Base-by-base conservation (phyloP, 148 eudicot species). In the Rhododendron ferrugineum region DNA sequence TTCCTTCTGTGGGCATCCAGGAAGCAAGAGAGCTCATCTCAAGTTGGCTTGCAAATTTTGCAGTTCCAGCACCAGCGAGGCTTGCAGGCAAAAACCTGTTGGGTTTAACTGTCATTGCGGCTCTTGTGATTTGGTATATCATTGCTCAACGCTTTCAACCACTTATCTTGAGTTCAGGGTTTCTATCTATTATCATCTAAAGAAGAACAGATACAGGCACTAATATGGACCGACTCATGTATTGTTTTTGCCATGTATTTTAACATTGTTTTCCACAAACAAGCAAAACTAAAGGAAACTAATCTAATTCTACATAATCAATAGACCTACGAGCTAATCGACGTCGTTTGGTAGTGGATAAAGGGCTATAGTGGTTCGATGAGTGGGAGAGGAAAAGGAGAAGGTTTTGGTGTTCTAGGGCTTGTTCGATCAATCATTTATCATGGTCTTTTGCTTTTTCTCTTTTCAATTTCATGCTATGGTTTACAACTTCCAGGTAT, bases 1-100 rank as follows among this genome's bases (percentile, higher is more conserved):
- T 86, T 95, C 98, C 37, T 50, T 93, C 49, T 97, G 99, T 91
- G 99, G 99, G 86, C 99, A 97, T 92, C 99, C 96, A 7, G 99
- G 99, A 37, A 94, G 89, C 87, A 97, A 93, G 92, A 92, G 86
- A 82, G 83, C 89, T 73, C 99, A 97, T 89, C 85, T 86, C 64
- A 92, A 87, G 87, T 88, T 85, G 87, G 88, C 95, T 28, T 97
- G 99, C 81, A 90, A 88, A 86, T 86, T 84, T 85, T 97, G 99
- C 84, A 85, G 79, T 87, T 86, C 90, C 81, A 86, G 50, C 78
- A 70, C 89, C 37, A 89, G 90, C 26, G 83, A 86, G 34, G 90
- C 92, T 87, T 97, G 99, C 88, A 58, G 74, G 62, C 84, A 42
- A 79, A 97, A 93, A 88, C 91, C 96, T 30, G 81, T 88, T 70